Base-by-base conservation (phyloP, 805 yeast species). In the Starmerella davenportii region DNA sequence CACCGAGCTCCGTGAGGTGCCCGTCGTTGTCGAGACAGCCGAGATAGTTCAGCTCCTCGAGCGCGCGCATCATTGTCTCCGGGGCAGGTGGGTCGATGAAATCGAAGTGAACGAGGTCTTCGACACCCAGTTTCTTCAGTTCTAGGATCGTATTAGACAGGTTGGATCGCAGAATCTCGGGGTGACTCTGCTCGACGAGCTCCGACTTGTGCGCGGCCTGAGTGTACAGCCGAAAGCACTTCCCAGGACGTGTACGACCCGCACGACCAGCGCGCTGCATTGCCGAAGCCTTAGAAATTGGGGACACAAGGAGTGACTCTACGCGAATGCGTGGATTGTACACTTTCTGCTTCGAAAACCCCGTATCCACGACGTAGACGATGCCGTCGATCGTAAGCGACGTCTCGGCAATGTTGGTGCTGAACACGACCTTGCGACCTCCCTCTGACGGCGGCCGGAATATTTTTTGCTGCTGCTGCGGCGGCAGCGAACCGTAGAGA, bases 41-140 rank as follows among this genome's bases (percentile, higher is more conserved):
- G 44, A 87, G 64, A 55, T 82, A 90, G 55, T 90, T 85, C 52
- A 87, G 68, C 58, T 87, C 98, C 59, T 87, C 98, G 45, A 87
- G 64, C 0, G 96, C 96, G 57, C 98, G 70, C 98, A 90, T 90
- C 98, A 87, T 90, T 5, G 98, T 90, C 60, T 87, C 98, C 8
- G 98, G 98, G 2, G 96, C 96, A 13, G 98, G 98, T 5, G 98
- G 96, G 55, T 87, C 98, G 93, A 87, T 87, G 56, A 90, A 87
- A 58, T 90, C 98, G 55, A 87, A 87, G 61, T 87, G 96, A 30
- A 90, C 98, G 53, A 87, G 70, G 61, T 87, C 96, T 55, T 90
- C 93, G 46, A 87, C 70, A 13, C 96, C 96, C 46, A 90, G 69
- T 60, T 90, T 90, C 58, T 90, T 90, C 59, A 87, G 67, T 57